Base-by-base conservation (phyloP, 2,329 filamentous ascomycete genomes). In the Monilinia fructicola region DNA sequence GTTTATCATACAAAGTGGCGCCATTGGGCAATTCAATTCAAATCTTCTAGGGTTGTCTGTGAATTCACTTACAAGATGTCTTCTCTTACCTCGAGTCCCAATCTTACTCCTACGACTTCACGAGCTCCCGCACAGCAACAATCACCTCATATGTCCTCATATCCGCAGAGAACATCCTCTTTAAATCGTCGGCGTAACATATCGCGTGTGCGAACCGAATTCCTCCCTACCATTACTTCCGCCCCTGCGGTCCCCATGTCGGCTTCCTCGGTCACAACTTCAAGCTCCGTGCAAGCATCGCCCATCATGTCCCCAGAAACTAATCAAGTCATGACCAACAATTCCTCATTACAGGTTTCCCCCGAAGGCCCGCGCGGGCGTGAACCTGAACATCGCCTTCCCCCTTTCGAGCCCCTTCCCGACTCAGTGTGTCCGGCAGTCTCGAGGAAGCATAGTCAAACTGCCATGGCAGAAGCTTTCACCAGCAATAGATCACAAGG, bases 291-390 rank as follows among this genome's bases (percentile, higher is more conserved):
- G 67, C 81, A 85, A 71, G 80, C 79, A 67, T 88, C 86, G 5
- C 85, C 86, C 64, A 78, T 83, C 74, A 82, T 86, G 80, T 84
- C 84, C 48, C 82, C 85, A 16, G 83, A 85, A 28, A 78, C 81
- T 2, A 77, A 80, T 46, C 73, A 76, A 58, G 78, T 83, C 55
- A 78, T 84, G 70, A 85, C 84, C 66, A 84, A 82, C 64, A 85
- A 83, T 77, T 87, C 84, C 75, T 90, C 88, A 12, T 78, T 89
- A 66, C 87, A 90, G 73, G 82, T 83, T 3, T 91, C 90, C 0
- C 89, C 90, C 6, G 89, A 92, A 71, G 82, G 83, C 56, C 80
- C 84, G 64, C 82, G 83, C 23, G 84, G 83, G 46, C 81, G 82
- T 69, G 84, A 85, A 54, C 78, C 83, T 65, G 85, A 86, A 42